Conservation (phyloP, 2,329 filamentous ascomycete genomes). For the Orbilia oligospora region DNA sequence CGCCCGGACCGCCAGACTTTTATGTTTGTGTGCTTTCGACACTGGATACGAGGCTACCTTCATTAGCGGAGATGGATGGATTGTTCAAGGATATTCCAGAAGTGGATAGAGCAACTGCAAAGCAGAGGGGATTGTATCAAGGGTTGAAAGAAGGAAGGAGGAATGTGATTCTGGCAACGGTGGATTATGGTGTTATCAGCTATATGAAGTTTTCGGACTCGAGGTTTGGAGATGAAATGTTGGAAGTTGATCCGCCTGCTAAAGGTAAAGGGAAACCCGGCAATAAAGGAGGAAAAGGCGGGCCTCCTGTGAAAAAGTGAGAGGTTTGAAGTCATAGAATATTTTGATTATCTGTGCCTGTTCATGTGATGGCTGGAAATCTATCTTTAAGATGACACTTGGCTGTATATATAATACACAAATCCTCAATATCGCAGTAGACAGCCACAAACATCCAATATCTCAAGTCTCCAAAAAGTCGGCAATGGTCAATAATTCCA, state of each 20-base stretch:
- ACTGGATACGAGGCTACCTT: slow-evolving; percentile 79
- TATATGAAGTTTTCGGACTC: slow-evolving; percentile 86
- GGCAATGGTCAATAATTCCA: slow-evolving; percentile 77
- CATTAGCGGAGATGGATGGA: slow-evolving; percentile 77
- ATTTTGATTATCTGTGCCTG: background rate
- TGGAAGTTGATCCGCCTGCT: slow-evolving; percentile 73
- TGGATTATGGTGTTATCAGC: slow-evolving; percentile 90
- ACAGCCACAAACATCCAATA: background rate
- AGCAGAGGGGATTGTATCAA: slow-evolving; percentile 75
- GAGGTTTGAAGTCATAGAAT: background rate
- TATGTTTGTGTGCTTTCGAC: slow-evolving; percentile 86
- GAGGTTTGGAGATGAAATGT: slow-evolving; percentile 80
- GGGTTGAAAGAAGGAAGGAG: slow-evolving; percentile 86
- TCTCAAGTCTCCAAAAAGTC: slow-evolving; percentile 72
- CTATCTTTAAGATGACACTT: background rate
- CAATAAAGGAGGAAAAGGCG: slow-evolving; percentile 65
- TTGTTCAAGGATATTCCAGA: slow-evolving; percentile 80
- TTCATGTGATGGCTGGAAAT: background rate
- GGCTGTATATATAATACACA: slow-evolving; percentile 1
- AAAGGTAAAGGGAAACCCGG: slow-evolving; percentile 66
- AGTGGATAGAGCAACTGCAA: slow-evolving; percentile 72
- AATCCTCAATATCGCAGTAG: background rate
- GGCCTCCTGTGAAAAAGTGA: slow-evolving; percentile 63
- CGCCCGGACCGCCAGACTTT: slow-evolving; percentile 84
- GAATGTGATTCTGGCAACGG: slow-evolving; percentile 87